A percentile compares a stretch with the other conserved stretches of the same genome.
These are phyloP conservation scores for Penicillium glabrum DNA, from an alignment of 2,329 filamentous ascomycete genomes.

Conservation along the genomic window DNA sequence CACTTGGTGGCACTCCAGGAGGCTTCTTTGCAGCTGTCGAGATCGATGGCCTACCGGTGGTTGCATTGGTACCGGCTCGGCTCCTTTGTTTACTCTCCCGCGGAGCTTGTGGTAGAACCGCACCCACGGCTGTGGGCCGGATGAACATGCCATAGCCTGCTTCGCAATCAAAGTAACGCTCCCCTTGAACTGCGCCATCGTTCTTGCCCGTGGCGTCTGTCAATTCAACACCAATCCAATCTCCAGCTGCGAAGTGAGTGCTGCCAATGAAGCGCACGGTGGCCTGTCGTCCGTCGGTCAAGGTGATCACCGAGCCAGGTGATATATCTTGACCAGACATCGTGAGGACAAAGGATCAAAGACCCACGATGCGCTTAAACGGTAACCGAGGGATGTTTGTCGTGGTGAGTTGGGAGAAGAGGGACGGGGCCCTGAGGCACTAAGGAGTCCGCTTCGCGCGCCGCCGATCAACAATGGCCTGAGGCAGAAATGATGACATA, in stretches of 20 bases:
- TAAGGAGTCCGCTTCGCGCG: background rate
- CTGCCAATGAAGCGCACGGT: constrained; percentile 78
- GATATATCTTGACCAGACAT: constrained; percentile 32
- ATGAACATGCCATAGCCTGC: constrained; percentile 80
- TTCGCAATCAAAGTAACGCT: constrained; percentile 82
- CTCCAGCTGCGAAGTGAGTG: constrained; percentile 75
- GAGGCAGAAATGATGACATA: constrained; percentile 7
- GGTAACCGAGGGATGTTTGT: constrained; percentile 1
- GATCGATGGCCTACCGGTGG: constrained; percentile 23
- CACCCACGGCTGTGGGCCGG: constrained; percentile 66
- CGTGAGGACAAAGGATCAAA: constrained; percentile 4
- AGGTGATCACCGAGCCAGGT: constrained; percentile 72
- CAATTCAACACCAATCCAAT: constrained; percentile 89
- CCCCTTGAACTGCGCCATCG: constrained; percentile 84
- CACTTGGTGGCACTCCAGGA: constrained; percentile 52
- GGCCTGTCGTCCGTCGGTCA: constrained; percentile 74
- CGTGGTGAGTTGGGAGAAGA: constrained; percentile 2
- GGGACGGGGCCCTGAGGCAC: constrained; percentile 18
- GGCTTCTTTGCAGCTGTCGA: constrained; percentile 41
- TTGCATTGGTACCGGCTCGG: constrained; percentile 30
- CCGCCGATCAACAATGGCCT: constrained; percentile 5
- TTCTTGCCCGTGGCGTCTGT: constrained; percentile 84
- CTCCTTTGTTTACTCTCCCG: constrained; percentile 40
- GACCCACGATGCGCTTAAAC: constrained; percentile 11
- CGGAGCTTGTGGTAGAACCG: constrained; percentile 44